Percentiles rank a stretch among this genome's conserved stretches.
Conservation (phyloP, 768 basidiomycete species). For the Psilocybe sp. region DNA sequence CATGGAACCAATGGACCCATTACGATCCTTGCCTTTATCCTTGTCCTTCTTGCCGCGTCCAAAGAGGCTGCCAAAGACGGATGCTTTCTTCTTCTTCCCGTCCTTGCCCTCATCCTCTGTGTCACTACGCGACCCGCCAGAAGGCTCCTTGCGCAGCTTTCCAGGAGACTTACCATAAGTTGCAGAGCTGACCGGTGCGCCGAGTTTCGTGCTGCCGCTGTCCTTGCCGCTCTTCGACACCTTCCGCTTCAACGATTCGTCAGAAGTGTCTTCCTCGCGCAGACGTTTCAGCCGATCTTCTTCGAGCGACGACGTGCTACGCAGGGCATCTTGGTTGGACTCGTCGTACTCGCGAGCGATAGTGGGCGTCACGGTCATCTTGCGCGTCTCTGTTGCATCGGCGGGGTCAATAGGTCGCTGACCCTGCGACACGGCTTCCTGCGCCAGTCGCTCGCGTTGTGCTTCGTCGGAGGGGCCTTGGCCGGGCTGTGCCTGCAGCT, state of each 20-base stretch:
- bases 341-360: slow-evolving; percentile 60
- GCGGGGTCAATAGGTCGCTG: slow-evolving; percentile 53
- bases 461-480: slow-evolving; percentile 38
- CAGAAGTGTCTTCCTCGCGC: slow-evolving; percentile 38
- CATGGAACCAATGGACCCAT: slow-evolving; percentile 41
- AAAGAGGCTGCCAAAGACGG: slow-evolving; percentile 78
- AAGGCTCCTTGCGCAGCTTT: slow-evolving; percentile 45
- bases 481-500: slow-evolving; percentile 28
- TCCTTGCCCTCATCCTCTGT: slow-evolving; percentile 34
- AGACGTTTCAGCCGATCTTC: slow-evolving; percentile 44
- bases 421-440: slow-evolving; percentile 13
- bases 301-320: slow-evolving; percentile 23
- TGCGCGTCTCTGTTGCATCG: slow-evolving; percentile 69
- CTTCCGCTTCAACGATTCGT: slow-evolving; percentile 38
- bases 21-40: slow-evolving; percentile 40
- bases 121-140: slow-evolving; percentile 11
- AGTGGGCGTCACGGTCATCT: slow-evolving; percentile 74
- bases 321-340: slow-evolving; percentile 29
- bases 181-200: slow-evolving; percentile 42
- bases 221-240: slow-evolving; percentile 17
- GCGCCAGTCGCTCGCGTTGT: slow-evolving; percentile 47
- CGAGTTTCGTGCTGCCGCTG: slow-evolving; percentile 52
- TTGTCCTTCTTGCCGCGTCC: slow-evolving; percentile 72
- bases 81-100: slow-evolving; percentile 63
- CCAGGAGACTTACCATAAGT: slow-evolving; percentile 27